A percentile compares a stretch with the other conserved stretches of the same genome.
Evolutionary conservation across 208 protist species (phyloP).

Genomic region (Acanthamoeba healyi): DNA sequence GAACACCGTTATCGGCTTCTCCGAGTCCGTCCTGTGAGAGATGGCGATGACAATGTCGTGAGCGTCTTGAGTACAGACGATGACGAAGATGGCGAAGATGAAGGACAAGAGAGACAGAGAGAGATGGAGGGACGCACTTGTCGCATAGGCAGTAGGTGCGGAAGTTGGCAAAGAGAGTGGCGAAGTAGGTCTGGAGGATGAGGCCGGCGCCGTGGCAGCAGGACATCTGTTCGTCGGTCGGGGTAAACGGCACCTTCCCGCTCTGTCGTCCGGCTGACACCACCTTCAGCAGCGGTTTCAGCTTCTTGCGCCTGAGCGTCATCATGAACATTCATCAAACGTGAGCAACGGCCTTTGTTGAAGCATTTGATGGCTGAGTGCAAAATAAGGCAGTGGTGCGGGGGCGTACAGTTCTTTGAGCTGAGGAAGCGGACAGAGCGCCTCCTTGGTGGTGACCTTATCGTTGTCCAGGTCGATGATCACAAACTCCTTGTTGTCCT

Average conservation of each 20-base stretch:
- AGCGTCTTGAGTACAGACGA: neutral
- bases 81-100: neutral
- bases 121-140: neutral
- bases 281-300: slow-evolving; percentile 32
- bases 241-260: slow-evolving; percentile 30
- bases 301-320: slow-evolving; percentile 27
- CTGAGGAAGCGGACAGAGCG: neutral
- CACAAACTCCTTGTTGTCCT: slow-evolving; percentile 53
- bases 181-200: slow-evolving; percentile 66
- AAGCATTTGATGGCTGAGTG: too few relatives aligned
- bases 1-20: slow-evolving; percentile 74
- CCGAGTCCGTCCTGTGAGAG: slow-evolving; percentile 53
- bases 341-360: neutral
- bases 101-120: neutral
- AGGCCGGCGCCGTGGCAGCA: slow-evolving; percentile 35
- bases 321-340: neutral
- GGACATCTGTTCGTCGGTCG: slow-evolving; percentile 61
- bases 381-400: neutral
- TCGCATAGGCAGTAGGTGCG: slow-evolving; percentile 71
- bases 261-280: neutral
- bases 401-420: slow-evolving; percentile 65
- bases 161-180: slow-evolving; percentile 68
- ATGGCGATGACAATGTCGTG: neutral
- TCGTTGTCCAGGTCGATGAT: slow-evolving; percentile 57
- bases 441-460: slow-evolving; percentile 51